Conservation (phyloP, 2,329 filamentous ascomycete genomes). For the Trichophyton verrucosum region DNA sequence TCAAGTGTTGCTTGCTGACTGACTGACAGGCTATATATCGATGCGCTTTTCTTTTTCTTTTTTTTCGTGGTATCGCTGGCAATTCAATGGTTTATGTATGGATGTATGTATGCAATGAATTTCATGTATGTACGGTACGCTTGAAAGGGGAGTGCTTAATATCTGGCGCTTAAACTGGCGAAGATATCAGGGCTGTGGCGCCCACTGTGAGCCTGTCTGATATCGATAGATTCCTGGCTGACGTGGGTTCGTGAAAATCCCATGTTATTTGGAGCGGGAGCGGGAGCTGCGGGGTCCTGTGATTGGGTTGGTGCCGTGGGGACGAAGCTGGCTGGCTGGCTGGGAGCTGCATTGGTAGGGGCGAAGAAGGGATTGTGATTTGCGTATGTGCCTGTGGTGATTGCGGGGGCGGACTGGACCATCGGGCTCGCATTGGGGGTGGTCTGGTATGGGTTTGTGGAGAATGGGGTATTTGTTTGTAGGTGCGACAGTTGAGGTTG, state of each 20-base stretch:
- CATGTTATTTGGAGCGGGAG: not conserved
- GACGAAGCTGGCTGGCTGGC: constrained; percentile 7
- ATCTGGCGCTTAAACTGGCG: constrained; percentile 37
- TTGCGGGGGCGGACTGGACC: constrained; percentile 10
- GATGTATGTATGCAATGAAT: constrained; percentile 2
- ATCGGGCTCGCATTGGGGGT: constrained; percentile 3
- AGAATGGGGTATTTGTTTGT: constrained; percentile 5
- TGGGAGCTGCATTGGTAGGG: constrained; percentile 13
- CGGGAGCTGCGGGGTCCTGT: not conserved
- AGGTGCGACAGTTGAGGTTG: constrained; percentile 16
- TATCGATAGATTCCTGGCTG: constrained; percentile 39
- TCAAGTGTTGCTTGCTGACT: not conserved
- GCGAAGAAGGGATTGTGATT: constrained; percentile 22
- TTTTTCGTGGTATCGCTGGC: not conserved
- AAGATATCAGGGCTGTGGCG: constrained; percentile 41
- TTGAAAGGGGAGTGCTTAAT: constrained; percentile 19
- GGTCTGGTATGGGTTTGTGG: not conserved
- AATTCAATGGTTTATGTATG: not conserved
- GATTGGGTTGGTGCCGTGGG: not conserved
- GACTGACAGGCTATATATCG: not conserved
- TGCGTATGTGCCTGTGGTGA: constrained; percentile 14
- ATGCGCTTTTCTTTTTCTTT: not conserved
- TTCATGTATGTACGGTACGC: not conserved
- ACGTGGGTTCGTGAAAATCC: constrained; percentile 23
- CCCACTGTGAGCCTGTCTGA: constrained; percentile 35